phyloP scores from a whole-genome alignment of 225 moss, liverwort and hornwort species.

The Asterella californica region DNA sequence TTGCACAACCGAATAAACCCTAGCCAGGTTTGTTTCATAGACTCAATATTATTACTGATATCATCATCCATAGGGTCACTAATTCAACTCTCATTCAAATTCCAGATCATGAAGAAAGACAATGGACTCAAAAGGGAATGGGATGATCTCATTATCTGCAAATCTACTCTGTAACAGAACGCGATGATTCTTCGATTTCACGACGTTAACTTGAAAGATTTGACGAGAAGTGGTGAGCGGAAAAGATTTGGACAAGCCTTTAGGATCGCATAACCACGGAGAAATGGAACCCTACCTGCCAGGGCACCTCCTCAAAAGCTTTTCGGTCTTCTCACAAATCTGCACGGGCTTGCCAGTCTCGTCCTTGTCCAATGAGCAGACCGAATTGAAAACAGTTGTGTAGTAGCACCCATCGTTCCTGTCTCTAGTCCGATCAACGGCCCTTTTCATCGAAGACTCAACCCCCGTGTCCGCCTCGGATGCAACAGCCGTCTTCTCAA shows the following conservation, averaged over 20 bases:
- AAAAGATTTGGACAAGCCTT: background rate
- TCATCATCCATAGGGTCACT: too few species aligned
- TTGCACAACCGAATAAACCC: too few species aligned
- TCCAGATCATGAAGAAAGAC: too few species aligned
- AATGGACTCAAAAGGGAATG: too few species aligned
- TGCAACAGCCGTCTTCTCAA: background rate
- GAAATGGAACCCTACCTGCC: conserved; percentile 45
- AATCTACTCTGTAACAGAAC: background rate
- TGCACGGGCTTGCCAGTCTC: conserved; percentile 44
- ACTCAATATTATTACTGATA: too few species aligned
- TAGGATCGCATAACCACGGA: background rate
- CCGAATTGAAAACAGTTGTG: conserved; percentile 57
- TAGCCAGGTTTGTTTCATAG: too few species aligned
- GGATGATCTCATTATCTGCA: background rate
- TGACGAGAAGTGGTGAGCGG: background rate
- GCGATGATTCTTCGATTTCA: background rate
- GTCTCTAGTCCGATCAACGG: conserved; percentile 23
- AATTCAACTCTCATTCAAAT: too few species aligned
- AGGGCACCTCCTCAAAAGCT: conserved; percentile 59
- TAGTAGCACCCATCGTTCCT: conserved; percentile 60
- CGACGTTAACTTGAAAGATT: background rate
- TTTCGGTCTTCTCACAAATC: conserved; percentile 64
- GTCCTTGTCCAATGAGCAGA: conserved; percentile 54
- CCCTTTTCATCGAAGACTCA: background rate
- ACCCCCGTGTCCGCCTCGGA: background rate